These are phyloP conservation scores for Aegilops tauschii DNA, from an alignment of 176 grass and related monocot species.

Conservation along the genomic window DNA sequence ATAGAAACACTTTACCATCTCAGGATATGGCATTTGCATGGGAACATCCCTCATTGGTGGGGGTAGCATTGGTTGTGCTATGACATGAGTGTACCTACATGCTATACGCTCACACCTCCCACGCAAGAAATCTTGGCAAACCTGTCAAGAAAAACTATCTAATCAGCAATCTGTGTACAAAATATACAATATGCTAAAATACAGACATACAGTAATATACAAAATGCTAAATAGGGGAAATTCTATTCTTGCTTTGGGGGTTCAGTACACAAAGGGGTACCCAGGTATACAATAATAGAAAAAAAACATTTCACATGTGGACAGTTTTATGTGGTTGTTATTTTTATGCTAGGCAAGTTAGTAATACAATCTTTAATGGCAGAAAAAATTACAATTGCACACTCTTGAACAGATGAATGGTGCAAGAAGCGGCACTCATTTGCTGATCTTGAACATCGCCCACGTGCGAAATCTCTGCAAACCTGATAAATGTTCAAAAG, in stretches of 20 bases:
- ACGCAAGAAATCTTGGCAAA: slow-evolving; percentile 75
- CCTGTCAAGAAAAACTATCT: slow-evolving; percentile 29
- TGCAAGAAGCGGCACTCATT: slow-evolving; percentile 61
- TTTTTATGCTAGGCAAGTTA: background rate
- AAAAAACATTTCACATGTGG: background rate
- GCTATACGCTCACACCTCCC: slow-evolving; percentile 64
- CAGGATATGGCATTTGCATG: slow-evolving; percentile 42
- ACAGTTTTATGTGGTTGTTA: background rate
- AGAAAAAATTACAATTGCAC: slow-evolving; percentile 43
- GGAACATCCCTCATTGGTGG: slow-evolving; percentile 47
- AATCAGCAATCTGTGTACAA: background rate
- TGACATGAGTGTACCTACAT: slow-evolving; percentile 62
- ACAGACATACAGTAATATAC: too few species aligned
- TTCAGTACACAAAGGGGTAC: background rate
- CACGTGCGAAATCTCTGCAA: slow-evolving; percentile 58
- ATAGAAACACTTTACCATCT: slow-evolving; percentile 37
- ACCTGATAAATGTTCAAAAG: slow-evolving; percentile 34
- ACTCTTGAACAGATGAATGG: slow-evolving; percentile 49
- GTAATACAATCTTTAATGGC: background rate
- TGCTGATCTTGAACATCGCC: slow-evolving; percentile 65
- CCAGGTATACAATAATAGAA: background rate
- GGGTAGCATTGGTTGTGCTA: slow-evolving; percentile 37
- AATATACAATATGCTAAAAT: background rate
- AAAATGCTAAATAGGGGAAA: background rate
- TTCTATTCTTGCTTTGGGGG: background rate